phyloP scores from a whole-genome alignment of 352 stramenopile genomes.

The Elongisporangium senticosum region DNA sequence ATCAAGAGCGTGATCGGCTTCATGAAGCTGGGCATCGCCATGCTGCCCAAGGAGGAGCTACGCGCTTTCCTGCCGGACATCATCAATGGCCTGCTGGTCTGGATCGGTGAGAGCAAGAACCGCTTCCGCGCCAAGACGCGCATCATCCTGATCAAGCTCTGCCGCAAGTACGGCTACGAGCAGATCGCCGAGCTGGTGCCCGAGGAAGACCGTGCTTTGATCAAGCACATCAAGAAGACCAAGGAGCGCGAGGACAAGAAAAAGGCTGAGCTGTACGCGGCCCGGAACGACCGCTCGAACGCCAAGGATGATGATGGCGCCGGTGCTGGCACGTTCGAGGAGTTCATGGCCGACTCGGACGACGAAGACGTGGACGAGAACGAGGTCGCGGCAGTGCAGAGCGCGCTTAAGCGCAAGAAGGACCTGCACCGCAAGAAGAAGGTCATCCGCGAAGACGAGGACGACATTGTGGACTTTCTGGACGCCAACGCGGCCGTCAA shows the following conservation, averaged over 20 bases:
- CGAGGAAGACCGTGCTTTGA: slow-evolving; percentile 85
- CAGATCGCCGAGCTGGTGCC: slow-evolving; percentile 86
- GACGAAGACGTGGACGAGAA: slow-evolving; percentile 66
- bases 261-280: slow-evolving; percentile 62
- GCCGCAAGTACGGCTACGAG: slow-evolving; percentile 92
- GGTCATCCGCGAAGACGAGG: slow-evolving; percentile 70
- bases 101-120: slow-evolving; percentile 93
- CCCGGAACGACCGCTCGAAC: slow-evolving; percentile 47
- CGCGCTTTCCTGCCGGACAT: slow-evolving; percentile 89
- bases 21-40: slow-evolving; percentile 93
- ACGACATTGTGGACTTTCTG: slow-evolving; percentile 92
- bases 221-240: slow-evolving; percentile 96
- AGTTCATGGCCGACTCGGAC: slow-evolving; percentile 80
- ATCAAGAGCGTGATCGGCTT: slow-evolving; percentile 96
- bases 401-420: slow-evolving; percentile 77
- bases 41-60: slow-evolving; percentile 86
- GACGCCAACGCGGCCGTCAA: slow-evolving; percentile 87
- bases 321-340: slow-evolving; percentile 38
- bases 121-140: slow-evolving; percentile 94
- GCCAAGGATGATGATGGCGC: slow-evolving; percentile 12
- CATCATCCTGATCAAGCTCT: slow-evolving; percentile 95
- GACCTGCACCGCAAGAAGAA: slow-evolving; percentile 70
- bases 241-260: slow-evolving; percentile 88
- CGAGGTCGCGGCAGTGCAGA: slow-evolving; percentile 75
- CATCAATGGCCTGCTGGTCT: slow-evolving; percentile 89